Base-by-base conservation (phyloP, 2,329 filamentous ascomycete genomes). In the Rhynchosporium agropyri region DNA sequence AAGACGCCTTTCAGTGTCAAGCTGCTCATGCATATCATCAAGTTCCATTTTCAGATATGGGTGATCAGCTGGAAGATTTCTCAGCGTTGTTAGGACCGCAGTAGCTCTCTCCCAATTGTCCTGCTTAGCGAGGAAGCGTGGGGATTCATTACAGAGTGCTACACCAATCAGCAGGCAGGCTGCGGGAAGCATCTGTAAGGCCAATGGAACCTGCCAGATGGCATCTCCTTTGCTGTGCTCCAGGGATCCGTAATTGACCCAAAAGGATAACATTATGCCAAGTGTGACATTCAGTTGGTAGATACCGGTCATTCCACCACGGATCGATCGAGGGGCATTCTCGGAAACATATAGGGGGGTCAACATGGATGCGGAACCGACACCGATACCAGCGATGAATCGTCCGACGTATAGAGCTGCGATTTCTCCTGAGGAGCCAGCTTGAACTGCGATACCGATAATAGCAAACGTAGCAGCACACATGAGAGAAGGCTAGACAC, bases 81-180 rank as follows among this genome's bases (percentile, higher is more conserved):
- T 42, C 80, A 78, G 75, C 76, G 53, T 78, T 76, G 82, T 79
- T 8, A 91, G 80, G 20, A 85, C 81, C 0, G 63, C 64, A 4
- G 80, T 83, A 1, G 88, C 84, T 46, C 83, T 78, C 64, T 90
- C 87, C 86, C 86, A 89, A 66, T 86, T 81, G 69, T 89, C 87
- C 69, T 85, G 81, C 68, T 86, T 84, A 28, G 87, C 88, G 31
- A 88, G 81, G 83, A 84, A 90, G 67, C 88, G 82, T 15, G 88
- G 87, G 7, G 85, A 88, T 67, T 83, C 81, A 12, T 80, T 79
- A 71, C 86, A 88, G 57, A 87, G 73, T 1, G 83, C 71, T 80
- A 91, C 89, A 68, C 85, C 84, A n/a, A 78, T 36, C 33, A 88
- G 77, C n/a, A 91, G 79, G 36, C 85, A 80, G 62, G 88, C 68